These are phyloP conservation scores for Dillenia turbinata DNA, from an alignment of 164 flowering plant genomes.

Conservation along the genomic window DNA sequence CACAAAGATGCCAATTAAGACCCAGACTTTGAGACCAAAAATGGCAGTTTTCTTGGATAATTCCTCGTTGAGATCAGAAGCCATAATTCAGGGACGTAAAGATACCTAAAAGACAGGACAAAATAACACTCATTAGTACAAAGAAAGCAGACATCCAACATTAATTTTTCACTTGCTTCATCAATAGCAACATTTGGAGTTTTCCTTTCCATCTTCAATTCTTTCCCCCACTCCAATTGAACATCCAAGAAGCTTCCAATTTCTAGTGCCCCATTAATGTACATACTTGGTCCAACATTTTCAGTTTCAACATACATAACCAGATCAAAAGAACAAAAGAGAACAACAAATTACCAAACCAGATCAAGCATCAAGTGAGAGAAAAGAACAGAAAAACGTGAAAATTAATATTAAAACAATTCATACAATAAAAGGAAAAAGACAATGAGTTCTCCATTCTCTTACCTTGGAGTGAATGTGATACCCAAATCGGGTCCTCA, in stretches of 20 bases:
- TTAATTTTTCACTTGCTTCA: not conserved
- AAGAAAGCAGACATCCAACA: not conserved
- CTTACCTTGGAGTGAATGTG: slow-evolving; percentile 15
- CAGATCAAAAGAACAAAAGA: not conserved
- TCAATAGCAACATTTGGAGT: too few relatives aligned
- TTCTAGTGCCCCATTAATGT: not conserved
- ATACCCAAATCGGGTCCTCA: slow-evolving; percentile 7
- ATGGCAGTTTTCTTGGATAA: slow-evolving; percentile 47
- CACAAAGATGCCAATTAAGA: slow-evolving; percentile 48
- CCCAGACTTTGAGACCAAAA: slow-evolving; percentile 68
- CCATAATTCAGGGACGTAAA: slow-evolving; percentile 28
- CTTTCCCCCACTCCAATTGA: not conserved
- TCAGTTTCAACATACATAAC: not conserved
- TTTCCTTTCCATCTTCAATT: slow-evolving; percentile 8
- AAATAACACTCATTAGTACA: not conserved
- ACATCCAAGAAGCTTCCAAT: not conserved
- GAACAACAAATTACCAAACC: slow-evolving; percentile 7
- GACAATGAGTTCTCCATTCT: not conserved
- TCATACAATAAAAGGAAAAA: not conserved
- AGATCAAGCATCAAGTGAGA: not conserved
- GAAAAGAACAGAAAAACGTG: not conserved
- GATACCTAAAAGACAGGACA: slow-evolving; percentile 15
- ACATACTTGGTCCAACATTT: not conserved
- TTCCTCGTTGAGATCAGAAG: slow-evolving; percentile 40
- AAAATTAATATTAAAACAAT: too few relatives aligned